Evolutionary conservation across 805 yeast genomes (phyloP), one percentile per base, ranked within the genome.

Genomic region (Hanseniaspora opuntiae): DNA sequence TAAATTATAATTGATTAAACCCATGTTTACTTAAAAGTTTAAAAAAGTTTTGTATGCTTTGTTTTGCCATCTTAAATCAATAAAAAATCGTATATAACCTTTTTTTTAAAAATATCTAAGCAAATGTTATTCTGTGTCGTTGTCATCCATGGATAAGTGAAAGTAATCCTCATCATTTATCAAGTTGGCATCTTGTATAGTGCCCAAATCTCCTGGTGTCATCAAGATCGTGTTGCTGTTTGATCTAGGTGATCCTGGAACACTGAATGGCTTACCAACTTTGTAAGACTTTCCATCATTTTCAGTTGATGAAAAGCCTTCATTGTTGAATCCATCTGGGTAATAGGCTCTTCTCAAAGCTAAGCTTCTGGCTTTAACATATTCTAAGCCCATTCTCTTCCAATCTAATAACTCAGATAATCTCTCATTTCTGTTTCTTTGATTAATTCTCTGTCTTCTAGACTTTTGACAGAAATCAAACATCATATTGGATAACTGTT

Each of bases 121-220:
- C 33, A 30, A 11, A 30, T 16, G 2, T 16, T 45, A 44, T n/a
- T 45, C 45, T 30, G 22, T 22, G 2, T 73, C 74, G 28, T 72
- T 74, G 33, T 72, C 76, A 17, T 72, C 75, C 42, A 62, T 66
- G 41, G 60, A 64, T 56, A 73, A 62, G 39, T 73, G 72, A 61
- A 82, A 75, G 62, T 86, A 90, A 65, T 90, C 97, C 7, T 42
- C 53, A 38, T 86, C 87, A 37, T 83, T 81, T 1, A 78, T 73
- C 62, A 85, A 86, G 55, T 79, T 79, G 38, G 86, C 86, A 65
- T 90, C 98, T 65, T 89, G 97, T 62, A 93, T 74, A 3, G 96
- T 82, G n/a, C 97, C 98, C 58, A 90, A 75, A 66, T 90, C 98
- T 39, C 98, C 98, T 0, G 98, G 98, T 1, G 98, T 90, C 96